Base-by-base conservation (phyloP, 2,329 filamentous ascomycete species). In the Ophiosphaerella narmari region DNA sequence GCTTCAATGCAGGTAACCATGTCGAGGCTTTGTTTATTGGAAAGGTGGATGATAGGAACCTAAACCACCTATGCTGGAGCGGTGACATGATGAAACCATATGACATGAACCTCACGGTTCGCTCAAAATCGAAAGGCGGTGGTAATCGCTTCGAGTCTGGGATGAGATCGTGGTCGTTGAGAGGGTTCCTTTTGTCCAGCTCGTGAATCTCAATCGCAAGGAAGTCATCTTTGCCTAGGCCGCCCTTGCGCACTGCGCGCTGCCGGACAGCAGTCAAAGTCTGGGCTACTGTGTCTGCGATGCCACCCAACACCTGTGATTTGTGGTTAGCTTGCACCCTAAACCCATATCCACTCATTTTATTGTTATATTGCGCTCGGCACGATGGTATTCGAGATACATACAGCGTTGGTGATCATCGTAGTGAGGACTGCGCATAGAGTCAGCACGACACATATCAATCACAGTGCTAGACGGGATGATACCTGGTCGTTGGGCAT, bases 11-110 rank as follows among this genome's bases (percentile, higher is more conserved):
- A 29, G 91, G 91, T 2, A 80, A 78, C 42, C 91, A 87, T 62
- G 84, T 84, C 18, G 59, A 58, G 9, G 80, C 82, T 78, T 93
- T 91, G 43, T 87, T 89, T 43, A 97, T 86, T 5, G 94, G 94
- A 67, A 99, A 99, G 8, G 86, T 81, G 59, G 80, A 82, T 31
- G 86, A 88, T 57, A 99, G 79, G 73, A 96, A 92, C 43, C 85
- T 84, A 76, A 97, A 97, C 94, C 94, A 99, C 71, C 90, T 88
- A 78, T 96, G 96, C 74, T 97, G 93, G 29, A 97, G 66, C 0
- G 94, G 94, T 4, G 94, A 91, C 91, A 97, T 97, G 69, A 89
- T 84, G 77, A 97, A 97, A 70, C 91, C 91, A 73, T 97, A 99
- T 5, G 90, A 88, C 91, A 97, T 97, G 79, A 97, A 99, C 40